Conservation (phyloP, 371 early-diverging fungal genomes). For the Mortierella sp. region DNA sequence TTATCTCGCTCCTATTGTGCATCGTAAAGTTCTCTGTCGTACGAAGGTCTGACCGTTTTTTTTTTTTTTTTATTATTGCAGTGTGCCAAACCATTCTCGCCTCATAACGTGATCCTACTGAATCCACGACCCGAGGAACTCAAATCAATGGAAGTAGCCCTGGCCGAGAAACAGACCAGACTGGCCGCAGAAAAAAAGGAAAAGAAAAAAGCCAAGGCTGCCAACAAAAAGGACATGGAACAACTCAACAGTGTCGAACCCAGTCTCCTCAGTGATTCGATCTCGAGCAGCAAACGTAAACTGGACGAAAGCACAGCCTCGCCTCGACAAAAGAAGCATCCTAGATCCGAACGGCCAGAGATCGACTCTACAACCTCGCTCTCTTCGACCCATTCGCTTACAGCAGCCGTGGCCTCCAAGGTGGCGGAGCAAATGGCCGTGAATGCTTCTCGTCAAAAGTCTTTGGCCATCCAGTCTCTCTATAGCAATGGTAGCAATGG, state of each 20-base stretch:
- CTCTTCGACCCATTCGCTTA: slow-evolving; percentile 50
- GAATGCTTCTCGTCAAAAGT: slow-evolving; percentile 48
- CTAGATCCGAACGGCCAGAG: slow-evolving; percentile 3
- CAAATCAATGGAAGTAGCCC: slow-evolving; percentile 61
- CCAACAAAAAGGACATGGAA: slow-evolving; percentile 59
- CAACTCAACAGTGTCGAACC: slow-evolving; percentile 28
- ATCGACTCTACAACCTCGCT: neutral
- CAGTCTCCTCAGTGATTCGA: slow-evolving; percentile 13
- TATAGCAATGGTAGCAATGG: slow-evolving; percentile 33
- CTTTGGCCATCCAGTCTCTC: slow-evolving; percentile 40
- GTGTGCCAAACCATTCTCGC: slow-evolving; percentile 75
- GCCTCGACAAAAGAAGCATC: slow-evolving; percentile 31
- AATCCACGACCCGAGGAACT: slow-evolving; percentile 79
- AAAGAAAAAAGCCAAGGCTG: slow-evolving; percentile 48
- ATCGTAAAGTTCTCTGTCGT: neutral
- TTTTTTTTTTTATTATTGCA: slow-evolving; percentile 29
- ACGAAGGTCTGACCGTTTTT: neutral
- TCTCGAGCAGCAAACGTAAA: slow-evolving; percentile 42
- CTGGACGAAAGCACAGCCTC: slow-evolving; percentile 31
- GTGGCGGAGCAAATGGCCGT: slow-evolving; percentile 66
- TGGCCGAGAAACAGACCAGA: slow-evolving; percentile 67
- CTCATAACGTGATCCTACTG: slow-evolving; percentile 75
- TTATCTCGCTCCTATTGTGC: too few species aligned
- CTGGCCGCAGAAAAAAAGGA: slow-evolving; percentile 68
- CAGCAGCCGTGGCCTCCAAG: slow-evolving; percentile 64